A percentile compares a stretch with the other conserved stretches of the same genome.
These are phyloP conservation scores for Mimosa pudica DNA, from an alignment of 306 rosid genomes.

Conservation along the genomic window DNA sequence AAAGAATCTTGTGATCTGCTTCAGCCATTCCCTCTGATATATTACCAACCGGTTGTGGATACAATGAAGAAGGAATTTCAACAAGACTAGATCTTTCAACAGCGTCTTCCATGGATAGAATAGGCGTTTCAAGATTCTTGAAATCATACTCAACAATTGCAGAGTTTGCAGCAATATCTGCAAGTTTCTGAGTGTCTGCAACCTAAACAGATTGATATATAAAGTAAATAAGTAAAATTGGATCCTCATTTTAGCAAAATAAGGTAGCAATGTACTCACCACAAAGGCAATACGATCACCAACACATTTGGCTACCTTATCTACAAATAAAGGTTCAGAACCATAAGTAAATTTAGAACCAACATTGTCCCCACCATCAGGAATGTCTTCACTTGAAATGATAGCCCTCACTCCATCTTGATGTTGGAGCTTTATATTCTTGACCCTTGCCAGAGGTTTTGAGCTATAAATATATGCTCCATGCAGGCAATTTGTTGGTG, in stretches of 20 bases:
- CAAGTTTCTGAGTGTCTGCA: slow-evolving; percentile 89
- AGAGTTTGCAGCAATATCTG: slow-evolving; percentile 66
- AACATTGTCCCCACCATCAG: slow-evolving; percentile 64
- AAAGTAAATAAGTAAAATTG: background rate
- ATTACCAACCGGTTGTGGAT: slow-evolving; percentile 75
- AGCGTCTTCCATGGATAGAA: slow-evolving; percentile 60
- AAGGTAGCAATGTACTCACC: slow-evolving; percentile 51
- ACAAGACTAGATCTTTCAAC: slow-evolving; percentile 51
- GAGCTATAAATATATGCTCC: slow-evolving; percentile 77
- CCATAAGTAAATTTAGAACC: slow-evolving; percentile 60
- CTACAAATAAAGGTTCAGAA: slow-evolving; percentile 70
- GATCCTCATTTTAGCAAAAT: background rate
- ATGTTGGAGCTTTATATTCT: slow-evolving; percentile 49
- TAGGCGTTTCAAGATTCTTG: slow-evolving; percentile 65
- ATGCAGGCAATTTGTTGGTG: slow-evolving; percentile 73
- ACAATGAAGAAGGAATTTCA: slow-evolving; percentile 54
- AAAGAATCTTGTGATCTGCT: slow-evolving; percentile 77
- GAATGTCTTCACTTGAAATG: slow-evolving; percentile 76
- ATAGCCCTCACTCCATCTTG: slow-evolving; percentile 60
- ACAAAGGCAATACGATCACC: slow-evolving; percentile 82
- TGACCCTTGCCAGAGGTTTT: slow-evolving; percentile 72
- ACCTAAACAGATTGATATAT: slow-evolving; percentile 48
- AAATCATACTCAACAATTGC: slow-evolving; percentile 68
- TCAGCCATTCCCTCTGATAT: slow-evolving; percentile 78
- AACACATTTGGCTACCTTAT: slow-evolving; percentile 56